Percentiles rank a stretch among this genome's conserved stretches.
phyloP scores from a whole-genome alignment of 2,329 filamentous ascomycete species.

The Penicillium vulpinum region DNA sequence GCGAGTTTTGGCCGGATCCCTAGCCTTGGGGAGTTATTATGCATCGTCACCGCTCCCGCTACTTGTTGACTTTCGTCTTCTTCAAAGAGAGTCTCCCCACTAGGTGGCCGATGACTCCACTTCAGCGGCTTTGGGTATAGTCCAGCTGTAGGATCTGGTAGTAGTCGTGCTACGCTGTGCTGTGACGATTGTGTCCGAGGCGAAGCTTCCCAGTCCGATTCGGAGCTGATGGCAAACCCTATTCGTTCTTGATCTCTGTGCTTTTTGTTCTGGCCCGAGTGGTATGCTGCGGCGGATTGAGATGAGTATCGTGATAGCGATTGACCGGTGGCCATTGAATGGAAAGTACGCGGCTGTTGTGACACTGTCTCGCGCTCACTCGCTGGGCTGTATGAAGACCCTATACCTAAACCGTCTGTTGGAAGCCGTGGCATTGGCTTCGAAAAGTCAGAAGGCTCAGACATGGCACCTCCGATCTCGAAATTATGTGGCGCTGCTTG shows the following conservation, averaged over 20 bases:
- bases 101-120: conserved; percentile 32
- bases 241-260: conserved; percentile 12
- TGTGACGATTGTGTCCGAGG: conserved; percentile 36
- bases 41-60: background rate
- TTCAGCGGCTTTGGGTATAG: conserved; percentile 43
- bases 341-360: conserved; percentile 12
- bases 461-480: conserved; percentile 43
- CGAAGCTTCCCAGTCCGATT: conserved; percentile 31
- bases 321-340: conserved; percentile 19
- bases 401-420: conserved; percentile 16
- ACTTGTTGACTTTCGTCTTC: conserved; percentile 33
- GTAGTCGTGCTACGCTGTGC: conserved; percentile 39
- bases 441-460: conserved; percentile 37
- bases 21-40: conserved; percentile 1
- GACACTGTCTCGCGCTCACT: conserved; percentile 19
- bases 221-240: conserved; percentile 22
- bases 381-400: conserved; percentile 7
- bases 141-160: conserved; percentile 36
- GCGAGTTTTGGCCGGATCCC: conserved; percentile 14
- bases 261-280: background rate
- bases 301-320: conserved; percentile 20
- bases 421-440: conserved; percentile 26
- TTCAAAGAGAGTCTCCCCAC: conserved; percentile 40
- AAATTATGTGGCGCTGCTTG: conserved; percentile 31
- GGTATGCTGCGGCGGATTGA: conserved; percentile 18